Conservation (phyloP, 2,329 filamentous ascomycete species). For the Fonsecaea nubica region DNA sequence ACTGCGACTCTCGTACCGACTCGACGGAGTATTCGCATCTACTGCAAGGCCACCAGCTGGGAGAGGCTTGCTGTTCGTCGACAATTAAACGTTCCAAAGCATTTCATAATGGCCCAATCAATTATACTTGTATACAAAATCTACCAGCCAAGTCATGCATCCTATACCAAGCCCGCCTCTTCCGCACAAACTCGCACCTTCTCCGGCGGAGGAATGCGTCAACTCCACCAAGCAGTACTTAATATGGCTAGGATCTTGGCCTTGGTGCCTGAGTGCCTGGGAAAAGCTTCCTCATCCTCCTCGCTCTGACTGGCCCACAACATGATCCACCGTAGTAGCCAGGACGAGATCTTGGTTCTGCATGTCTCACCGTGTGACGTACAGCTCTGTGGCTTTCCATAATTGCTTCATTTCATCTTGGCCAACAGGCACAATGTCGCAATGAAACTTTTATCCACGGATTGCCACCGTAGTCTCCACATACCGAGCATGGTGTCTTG, state of each 20-base stretch:
- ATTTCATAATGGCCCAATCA: neutral
- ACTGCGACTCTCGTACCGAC: neutral
- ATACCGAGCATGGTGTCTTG: no score
- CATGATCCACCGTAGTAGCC: neutral
- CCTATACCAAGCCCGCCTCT: neutral
- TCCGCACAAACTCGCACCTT: neutral
- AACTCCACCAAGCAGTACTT: neutral
- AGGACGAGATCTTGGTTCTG: neutral
- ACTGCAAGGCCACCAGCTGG: neutral
- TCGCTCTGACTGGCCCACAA: neutral
- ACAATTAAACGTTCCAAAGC: neutral
- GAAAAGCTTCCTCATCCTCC: constrained; percentile 2
- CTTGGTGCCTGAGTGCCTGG: neutral
- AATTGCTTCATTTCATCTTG: neutral
- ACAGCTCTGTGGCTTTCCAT: neutral
- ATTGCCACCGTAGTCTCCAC: neutral
- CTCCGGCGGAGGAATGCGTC: neutral
- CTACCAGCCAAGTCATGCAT: neutral
- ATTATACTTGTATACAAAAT: neutral
- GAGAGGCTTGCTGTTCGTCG: neutral
- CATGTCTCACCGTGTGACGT: constrained; percentile 13
- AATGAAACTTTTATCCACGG: neutral
- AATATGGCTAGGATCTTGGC: neutral
- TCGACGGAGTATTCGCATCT: no score
- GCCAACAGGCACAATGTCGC: neutral